Base-by-base conservation (phyloP, 108 stramenopile genomes). In the Cylindrotheca fusiformis region DNA sequence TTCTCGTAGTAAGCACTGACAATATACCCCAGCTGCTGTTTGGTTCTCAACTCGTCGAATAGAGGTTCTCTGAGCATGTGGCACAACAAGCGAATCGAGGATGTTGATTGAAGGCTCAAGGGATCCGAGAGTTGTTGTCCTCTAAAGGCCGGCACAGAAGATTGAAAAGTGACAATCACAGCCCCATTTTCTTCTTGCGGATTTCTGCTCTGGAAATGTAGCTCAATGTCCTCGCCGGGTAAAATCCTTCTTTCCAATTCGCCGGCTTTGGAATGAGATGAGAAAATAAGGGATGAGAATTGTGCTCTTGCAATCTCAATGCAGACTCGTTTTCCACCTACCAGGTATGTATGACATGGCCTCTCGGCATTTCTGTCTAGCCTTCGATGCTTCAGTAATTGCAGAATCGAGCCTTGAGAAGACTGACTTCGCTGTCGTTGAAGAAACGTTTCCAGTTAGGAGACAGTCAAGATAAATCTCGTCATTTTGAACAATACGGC, bases 31-130 rank as follows among this genome's bases (percentile, higher is more conserved):
- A 88, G 75, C 30, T 82, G 74, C 65, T 88, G 87, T 58, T 94
- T 87, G n/a, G 93, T 94, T 20, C 93, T 63, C 1, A 94, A 68
- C 32, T 86, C 76, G 52, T 94, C 72, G 68, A 94, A 94, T 6
- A 84, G 75, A 0, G 93, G 93, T 61, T 94, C 93, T n/a, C 86
- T 65, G 23, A 94, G 61, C 52, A 94, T 91, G 48, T 82, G 80
- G 60, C 82, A 75, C 32, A 94, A 59, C 54, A 91, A 62, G 32
- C 89, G 78, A 55, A 94, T 81, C 2, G 84, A 53, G 19, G 89
- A 83, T 32, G 82, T 85, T n/a, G 56, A 72, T 10, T 79, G 56
- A 30, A 94, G 65, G 22, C 85, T 76, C 50, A 75, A 69, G 32
- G 70, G 57, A 44, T 81, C 74, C 24, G 88, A 89, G n/a, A 93